phyloP scores from a whole-genome alignment of 495 filamentous ascomycete species.

The Apodospora peruviana region DNA sequence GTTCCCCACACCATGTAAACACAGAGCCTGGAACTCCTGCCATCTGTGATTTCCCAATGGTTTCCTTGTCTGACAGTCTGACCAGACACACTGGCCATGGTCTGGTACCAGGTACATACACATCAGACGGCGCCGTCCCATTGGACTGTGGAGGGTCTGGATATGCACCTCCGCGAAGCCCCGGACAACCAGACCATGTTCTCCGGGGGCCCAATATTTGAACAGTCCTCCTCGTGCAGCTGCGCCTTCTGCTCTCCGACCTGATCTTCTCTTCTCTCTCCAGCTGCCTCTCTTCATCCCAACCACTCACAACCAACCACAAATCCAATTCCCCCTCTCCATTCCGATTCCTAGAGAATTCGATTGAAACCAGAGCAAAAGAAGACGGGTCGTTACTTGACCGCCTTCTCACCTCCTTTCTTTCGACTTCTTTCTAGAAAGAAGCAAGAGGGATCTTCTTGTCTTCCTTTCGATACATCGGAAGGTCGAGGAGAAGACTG shows the following conservation, averaged over 20 bases:
- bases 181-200: constrained; percentile 22
- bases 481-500: constrained; percentile 84
- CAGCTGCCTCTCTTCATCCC: constrained; percentile 8
- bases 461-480: constrained; percentile 92
- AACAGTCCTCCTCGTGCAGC: constrained; percentile 24
- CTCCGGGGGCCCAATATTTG: constrained; percentile 30
- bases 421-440: constrained; percentile 49
- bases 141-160: constrained; percentile 13
- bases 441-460: constrained; percentile 86
- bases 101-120: constrained; percentile 11
- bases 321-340: constrained; percentile 18
- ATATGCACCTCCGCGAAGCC: constrained; percentile 4
- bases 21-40: constrained; percentile 16
- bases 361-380: constrained; percentile 28
- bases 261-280: constrained; percentile 19
- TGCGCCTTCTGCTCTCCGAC: constrained; percentile 14
- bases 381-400: constrained; percentile 30
- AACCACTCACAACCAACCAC: constrained; percentile 24
- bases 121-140: constrained; percentile 16
- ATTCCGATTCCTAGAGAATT: constrained; percentile 13
- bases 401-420: constrained; percentile 30
- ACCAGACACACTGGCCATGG: not conserved
- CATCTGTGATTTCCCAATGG: constrained; percentile 1
- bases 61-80: not conserved
- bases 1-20: constrained; percentile 29